A percentile compares a stretch with the other conserved stretches of the same genome.
phyloP scores from a whole-genome alignment of 2,329 filamentous ascomycete genomes.

The Alternaria hordeiaustralica region DNA sequence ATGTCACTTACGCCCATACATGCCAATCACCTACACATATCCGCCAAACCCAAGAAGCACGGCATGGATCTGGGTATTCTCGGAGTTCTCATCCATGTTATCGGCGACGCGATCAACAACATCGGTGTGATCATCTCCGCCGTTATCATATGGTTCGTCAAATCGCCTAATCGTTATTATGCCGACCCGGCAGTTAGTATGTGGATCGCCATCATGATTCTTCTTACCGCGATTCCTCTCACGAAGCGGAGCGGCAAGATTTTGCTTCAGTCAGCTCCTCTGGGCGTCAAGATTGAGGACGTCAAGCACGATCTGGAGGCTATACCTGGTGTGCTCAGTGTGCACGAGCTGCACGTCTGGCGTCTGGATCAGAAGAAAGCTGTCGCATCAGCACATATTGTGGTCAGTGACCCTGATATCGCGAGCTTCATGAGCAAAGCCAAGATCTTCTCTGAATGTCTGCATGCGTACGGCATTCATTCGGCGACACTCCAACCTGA shows the following conservation, averaged over 20 bases:
- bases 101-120: constrained; percentile 78
- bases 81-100: constrained; percentile 72
- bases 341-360: constrained; percentile 79
- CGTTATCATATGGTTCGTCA: constrained; percentile 70
- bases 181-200: constrained; percentile 74
- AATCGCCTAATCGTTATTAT: constrained; percentile 67
- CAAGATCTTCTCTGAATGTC: constrained; percentile 69
- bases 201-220: constrained; percentile 75
- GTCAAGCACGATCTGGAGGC: constrained; percentile 73
- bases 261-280: constrained; percentile 70
- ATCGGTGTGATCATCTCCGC: constrained; percentile 75
- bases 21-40: constrained; percentile 36
- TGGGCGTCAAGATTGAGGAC: constrained; percentile 65
- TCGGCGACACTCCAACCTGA: constrained; percentile 75
- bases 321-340: constrained; percentile 69
- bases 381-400: constrained; percentile 72
- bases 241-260: constrained; percentile 68
- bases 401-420: constrained; percentile 65
- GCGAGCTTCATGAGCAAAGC: constrained; percentile 66
- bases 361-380: constrained; percentile 72
- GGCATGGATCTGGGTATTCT: constrained; percentile 70
- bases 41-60: constrained; percentile 27
- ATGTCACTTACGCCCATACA: constrained; percentile 20
- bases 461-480: constrained; percentile 77
- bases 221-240: constrained; percentile 68